Evolutionary conservation across 2,329 filamentous ascomycete genomes (phyloP).

Genomic region (Zalaria obscura): DNA sequence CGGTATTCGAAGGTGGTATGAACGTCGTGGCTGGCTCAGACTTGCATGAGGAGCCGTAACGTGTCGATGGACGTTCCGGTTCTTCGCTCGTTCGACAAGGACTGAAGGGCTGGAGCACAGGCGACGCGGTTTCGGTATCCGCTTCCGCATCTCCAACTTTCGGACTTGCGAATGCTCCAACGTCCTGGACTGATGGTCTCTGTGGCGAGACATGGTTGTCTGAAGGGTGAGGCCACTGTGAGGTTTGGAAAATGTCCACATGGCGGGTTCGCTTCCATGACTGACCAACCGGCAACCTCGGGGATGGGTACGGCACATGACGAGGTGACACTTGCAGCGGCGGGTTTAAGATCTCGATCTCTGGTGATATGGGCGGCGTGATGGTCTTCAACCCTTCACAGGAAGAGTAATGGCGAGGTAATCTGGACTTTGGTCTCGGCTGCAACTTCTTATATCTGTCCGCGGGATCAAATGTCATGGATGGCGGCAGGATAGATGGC

Average conservation of each 20-base stretch:
- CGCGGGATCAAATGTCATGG: constrained; percentile 6
- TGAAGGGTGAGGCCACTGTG: no score
- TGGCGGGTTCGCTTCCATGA: no score
- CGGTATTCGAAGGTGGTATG: constrained; percentile 1
- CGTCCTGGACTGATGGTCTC: no score
- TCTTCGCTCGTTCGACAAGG: neutral
- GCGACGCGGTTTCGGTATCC: neutral
- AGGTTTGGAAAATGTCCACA: no score
- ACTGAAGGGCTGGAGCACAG: neutral
- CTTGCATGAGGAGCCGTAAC: neutral
- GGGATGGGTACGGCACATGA: no score
- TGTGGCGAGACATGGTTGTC: no score
- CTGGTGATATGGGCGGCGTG: no score
- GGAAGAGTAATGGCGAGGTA: constrained; percentile 6
- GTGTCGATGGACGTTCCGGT: neutral
- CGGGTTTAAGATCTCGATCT: no score
- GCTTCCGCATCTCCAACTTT: no score
- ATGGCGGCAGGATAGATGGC: constrained; percentile 9
- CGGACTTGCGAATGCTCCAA: no score
- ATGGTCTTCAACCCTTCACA: constrained; percentile 3
- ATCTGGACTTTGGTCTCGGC: constrained; percentile 4
- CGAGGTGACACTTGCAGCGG: no score
- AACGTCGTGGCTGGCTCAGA: neutral
- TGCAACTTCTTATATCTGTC: constrained; percentile 8
- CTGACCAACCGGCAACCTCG: no score